Percentiles rank a stretch among this genome's conserved stretches.
phyloP scores from a whole-genome alignment of 331 rosid genomes.

The Rhamnella rubrinervis region DNA sequence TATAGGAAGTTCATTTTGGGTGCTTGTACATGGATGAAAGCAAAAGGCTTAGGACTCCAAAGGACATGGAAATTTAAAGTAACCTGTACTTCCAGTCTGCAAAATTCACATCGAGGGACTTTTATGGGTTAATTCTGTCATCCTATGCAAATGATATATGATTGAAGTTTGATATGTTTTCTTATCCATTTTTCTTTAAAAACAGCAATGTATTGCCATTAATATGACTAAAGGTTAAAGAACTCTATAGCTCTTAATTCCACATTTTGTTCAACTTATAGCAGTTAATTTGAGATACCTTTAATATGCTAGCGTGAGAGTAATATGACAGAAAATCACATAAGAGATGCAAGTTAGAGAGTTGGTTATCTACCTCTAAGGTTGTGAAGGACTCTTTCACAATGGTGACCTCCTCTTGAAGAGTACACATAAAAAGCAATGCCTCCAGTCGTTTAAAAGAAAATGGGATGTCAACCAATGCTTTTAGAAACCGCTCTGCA shows the following conservation, averaged over 20 bases:
- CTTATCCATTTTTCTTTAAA: background rate
- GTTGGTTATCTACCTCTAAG: constrained; percentile 67
- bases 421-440: constrained; percentile 71
- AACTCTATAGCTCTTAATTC: too few species aligned
- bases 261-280: background rate
- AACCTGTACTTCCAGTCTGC: background rate
- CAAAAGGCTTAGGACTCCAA: constrained; percentile 1
- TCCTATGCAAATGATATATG: background rate
- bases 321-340: constrained; percentile 1
- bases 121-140: background rate
- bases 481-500: constrained; percentile 86
- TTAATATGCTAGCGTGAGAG: constrained; percentile 3
- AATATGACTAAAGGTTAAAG: too few species aligned
- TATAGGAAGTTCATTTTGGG: background rate
- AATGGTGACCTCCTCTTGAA: constrained; percentile 66
- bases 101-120: background rate
- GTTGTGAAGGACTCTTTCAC: constrained; percentile 58
- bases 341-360: constrained; percentile 7
- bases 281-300: constrained; percentile 1
- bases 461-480: constrained; percentile 72
- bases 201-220: too few species aligned
- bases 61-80: background rate
- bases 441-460: constrained; percentile 81
- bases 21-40: constrained; percentile 8
- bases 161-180: constrained; percentile 1